Evolutionary conservation across 805 yeast species (phyloP), one percentile per base, ranked within the genome.

Genomic region (Phaffomyces antillensis): DNA sequence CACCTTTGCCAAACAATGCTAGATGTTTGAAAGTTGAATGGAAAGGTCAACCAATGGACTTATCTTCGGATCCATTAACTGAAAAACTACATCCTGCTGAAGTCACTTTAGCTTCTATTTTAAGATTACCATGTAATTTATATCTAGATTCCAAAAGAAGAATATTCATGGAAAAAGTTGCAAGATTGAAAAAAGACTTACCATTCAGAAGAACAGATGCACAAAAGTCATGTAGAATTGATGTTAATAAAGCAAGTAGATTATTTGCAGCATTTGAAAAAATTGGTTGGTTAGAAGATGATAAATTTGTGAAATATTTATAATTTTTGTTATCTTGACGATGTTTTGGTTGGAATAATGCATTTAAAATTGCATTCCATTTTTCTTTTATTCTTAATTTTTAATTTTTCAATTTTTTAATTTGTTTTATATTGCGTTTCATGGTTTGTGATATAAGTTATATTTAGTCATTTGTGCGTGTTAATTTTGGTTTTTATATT

Each of bases 41-140:
- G 99, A 91, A 90, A 68, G 99, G 98, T 11, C 95, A 89, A 56
- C 95, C 97, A 33, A 89, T 91, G 96, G 95, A 86, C 63, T 73
- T 91, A 45, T 72, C 83, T 16, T 57, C 65, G 30, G 98, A 93
- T 64, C 95, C 96, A 18, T 74, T 86, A 53, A 64, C 75, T 41
- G 67, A 67, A 39, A 75, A 81, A 55, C 72, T 93, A 52, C 97
- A 91, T 64, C 97, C 97, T 0, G 96, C 96, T 5, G 99, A 91
- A 66, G 75, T 84, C 15, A 72, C 76, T 36, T 71, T 91, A 49
- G 97, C 98, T 5, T 83, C 95, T 16, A 84, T 83, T n/a, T 72
- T 91, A 58, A 76, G 99, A 61, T 72, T 91, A 52, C 96, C 97
- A 10, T 83, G 89, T 47, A 85, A 82, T 49, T 79, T 90, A 32